These are phyloP conservation scores for Pseudocercospora fuligena DNA, from an alignment of 2,329 filamentous ascomycete genomes.

Conservation along the genomic window DNA sequence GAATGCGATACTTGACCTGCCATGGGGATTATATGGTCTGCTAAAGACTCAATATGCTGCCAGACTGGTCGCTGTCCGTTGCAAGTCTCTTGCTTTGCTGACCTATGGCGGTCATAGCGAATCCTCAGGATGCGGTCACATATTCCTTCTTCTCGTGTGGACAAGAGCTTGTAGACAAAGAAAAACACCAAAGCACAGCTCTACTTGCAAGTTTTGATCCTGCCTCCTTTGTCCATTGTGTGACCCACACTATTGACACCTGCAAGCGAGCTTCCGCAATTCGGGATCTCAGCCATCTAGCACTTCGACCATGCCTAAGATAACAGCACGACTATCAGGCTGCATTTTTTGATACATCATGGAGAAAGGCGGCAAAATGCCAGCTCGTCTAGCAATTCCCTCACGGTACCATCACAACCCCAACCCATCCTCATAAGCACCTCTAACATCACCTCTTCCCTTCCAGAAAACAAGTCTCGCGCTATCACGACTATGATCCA, in stretches of 20 bases:
- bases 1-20: neutral
- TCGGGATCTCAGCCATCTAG: neutral
- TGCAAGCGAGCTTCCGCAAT: neutral
- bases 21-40: neutral
- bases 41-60: neutral
- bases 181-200: neutral
- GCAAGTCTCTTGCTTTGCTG: neutral
- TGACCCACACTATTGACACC: neutral
- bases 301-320: neutral
- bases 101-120: neutral
- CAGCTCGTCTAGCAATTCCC: neutral
- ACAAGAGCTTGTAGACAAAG: neutral
- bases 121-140: neutral
- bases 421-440: neutral
- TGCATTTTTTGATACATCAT: neutral
- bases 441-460: neutral
- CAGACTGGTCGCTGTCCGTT: neutral
- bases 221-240: neutral
- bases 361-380: constrained; percentile 3
- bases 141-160: neutral
- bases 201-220: neutral
- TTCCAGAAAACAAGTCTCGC: constrained; percentile 2
- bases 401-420: neutral
- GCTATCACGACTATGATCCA: constrained; percentile 6
- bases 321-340: neutral